phyloP scores from a whole-genome alignment of 2,329 filamentous ascomycete genomes.

The Leptographium procerum region DNA sequence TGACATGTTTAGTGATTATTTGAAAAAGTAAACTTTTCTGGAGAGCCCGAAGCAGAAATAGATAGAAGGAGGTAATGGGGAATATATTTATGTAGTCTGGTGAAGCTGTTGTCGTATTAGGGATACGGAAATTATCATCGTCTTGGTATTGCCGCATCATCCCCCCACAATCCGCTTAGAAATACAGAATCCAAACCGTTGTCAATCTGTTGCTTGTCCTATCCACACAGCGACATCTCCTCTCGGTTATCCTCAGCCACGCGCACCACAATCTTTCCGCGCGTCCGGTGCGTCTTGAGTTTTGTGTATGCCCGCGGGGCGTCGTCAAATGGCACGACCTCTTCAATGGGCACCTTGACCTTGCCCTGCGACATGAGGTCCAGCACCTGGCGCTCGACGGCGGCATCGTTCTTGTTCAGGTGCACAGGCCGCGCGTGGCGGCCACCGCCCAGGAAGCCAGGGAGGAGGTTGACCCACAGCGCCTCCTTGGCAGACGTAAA shows the following conservation, averaged over 20 bases:
- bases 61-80: neutral
- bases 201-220: too few species aligned
- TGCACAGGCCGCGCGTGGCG: slow-evolving; percentile 7
- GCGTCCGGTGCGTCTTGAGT: slow-evolving; percentile 6
- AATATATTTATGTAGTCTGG: neutral
- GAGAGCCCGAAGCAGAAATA: neutral
- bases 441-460: slow-evolving; percentile 12
- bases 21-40: neutral
- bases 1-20: neutral
- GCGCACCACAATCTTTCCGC: slow-evolving; percentile 18
- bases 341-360: slow-evolving; percentile 14
- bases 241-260: neutral
- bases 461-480: slow-evolving; percentile 8
- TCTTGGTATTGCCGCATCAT: neutral
- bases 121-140: neutral
- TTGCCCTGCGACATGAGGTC: slow-evolving; percentile 18
- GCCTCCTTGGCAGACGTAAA: neutral
- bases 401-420: slow-evolving; percentile 5
- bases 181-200: neutral
- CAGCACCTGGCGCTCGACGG: slow-evolving; percentile 9
- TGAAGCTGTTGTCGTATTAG: neutral
- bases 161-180: neutral
- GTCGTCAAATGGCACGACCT: slow-evolving; percentile 12
- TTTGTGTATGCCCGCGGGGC: slow-evolving; percentile 15
- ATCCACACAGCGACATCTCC: too few species aligned